Base-by-base conservation (phyloP, 2,329 filamentous ascomycete species). In the Diaporthe destruens region DNA sequence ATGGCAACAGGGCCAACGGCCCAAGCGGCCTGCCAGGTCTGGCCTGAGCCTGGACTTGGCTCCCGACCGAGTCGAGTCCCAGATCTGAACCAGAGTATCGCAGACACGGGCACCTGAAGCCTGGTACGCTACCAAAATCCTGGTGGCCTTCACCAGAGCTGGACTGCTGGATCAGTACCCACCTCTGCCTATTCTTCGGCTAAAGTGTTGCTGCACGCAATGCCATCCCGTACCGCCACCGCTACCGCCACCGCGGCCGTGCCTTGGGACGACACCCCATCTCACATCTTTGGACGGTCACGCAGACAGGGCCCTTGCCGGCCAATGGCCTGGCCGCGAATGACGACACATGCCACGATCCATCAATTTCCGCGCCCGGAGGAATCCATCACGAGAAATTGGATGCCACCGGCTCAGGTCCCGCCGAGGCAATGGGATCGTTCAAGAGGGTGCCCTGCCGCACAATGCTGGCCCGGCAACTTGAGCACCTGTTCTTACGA, bases 371-470 rank as follows among this genome's bases (percentile, higher is more conserved):
- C 61, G 61, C 47, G 61, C n/a, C 47, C 61, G 61, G 61, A 66
- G 61, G 61, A 66, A 66, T 66, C 61, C 32, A 66, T 66, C 61
- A 66, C 61, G 61, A 66, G 61, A 66, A 66, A 66, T 66, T 66
- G 61, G 14, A 66, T 66, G 61, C 61, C 61, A 53, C 61, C 61
- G 61, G 61, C 47, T 39, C n/a, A 66, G 47, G 44, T 66, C 47
- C 61, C 61, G 61, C 61, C 61, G 61, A 66, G 61, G 61, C 61
- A 51, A 65, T 65, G 61, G 61, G 61, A 65, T 65, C 20, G 61
- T 65, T 65, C 29, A 65, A 65, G 49, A 65, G 61, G 61, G 61
- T 65, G 61, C 61, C 61, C 44, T 66, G 61, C 61, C 39, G 61
- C 61, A 39, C 32, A 53, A 53, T 53, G 61, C 61, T 66, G 47